Conservation (phyloP, 1,139 yeast species). For the Kodamaea sp. region DNA sequence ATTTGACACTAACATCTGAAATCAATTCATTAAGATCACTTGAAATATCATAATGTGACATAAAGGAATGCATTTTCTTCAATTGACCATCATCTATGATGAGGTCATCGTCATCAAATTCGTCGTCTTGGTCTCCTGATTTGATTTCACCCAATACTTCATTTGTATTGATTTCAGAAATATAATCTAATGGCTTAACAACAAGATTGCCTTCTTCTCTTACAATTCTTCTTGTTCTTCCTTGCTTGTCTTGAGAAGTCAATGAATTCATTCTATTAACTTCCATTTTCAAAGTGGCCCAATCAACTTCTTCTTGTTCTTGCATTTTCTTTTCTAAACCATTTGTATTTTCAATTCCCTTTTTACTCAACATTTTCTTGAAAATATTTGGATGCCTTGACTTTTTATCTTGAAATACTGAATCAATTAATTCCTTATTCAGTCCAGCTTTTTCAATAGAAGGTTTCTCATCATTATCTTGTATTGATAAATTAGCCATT, state of each 20-base stretch:
- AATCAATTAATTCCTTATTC: slow-evolving; percentile 33
- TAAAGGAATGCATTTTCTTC: slow-evolving; percentile 33
- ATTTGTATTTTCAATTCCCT: slow-evolving; percentile 27
- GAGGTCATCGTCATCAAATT: slow-evolving; percentile 4
- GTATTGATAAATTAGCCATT: slow-evolving; percentile 21
- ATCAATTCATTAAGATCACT: slow-evolving; percentile 43
- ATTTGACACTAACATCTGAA: slow-evolving; percentile 44
- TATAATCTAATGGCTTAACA: slow-evolving; percentile 64
- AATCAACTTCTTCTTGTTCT: slow-evolving; percentile 33
- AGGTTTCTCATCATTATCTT: slow-evolving; percentile 15
- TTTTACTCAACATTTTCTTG: slow-evolving; percentile 46
- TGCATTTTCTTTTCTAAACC: slow-evolving; percentile 35
- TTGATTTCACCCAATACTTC: slow-evolving; percentile 31
- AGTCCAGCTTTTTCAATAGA: slow-evolving; percentile 13
- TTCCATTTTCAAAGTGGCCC: slow-evolving; percentile 47
- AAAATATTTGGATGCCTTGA: slow-evolving; percentile 50
- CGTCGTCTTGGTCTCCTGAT: slow-evolving; percentile 13
- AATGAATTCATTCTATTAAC: slow-evolving; percentile 75
- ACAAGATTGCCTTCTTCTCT: slow-evolving; percentile 62
- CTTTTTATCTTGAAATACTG: slow-evolving; percentile 46
- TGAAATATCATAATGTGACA: slow-evolving; percentile 25
- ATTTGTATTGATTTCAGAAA: slow-evolving; percentile 49
- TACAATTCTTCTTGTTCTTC: slow-evolving; percentile 65
- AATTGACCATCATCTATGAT: slow-evolving; percentile 18
- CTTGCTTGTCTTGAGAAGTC: slow-evolving; percentile 63